These are phyloP conservation scores for Citrullus mucosospermus DNA, from an alignment of 306 rosid species.

Conservation along the genomic window DNA sequence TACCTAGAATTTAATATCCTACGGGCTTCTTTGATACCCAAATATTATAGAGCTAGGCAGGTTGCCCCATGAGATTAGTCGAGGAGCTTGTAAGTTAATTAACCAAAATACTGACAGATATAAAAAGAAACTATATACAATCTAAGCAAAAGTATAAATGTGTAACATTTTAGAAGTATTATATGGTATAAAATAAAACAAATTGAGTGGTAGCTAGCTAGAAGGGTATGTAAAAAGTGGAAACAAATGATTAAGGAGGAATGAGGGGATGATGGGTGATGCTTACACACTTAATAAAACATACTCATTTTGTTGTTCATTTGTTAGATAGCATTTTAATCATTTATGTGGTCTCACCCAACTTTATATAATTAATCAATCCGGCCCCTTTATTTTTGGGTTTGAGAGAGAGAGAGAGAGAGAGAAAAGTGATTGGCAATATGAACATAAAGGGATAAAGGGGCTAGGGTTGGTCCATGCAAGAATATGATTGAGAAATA, in stretches of 20 bases:
- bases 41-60: no score
- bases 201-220: not conserved
- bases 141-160: no score
- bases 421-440: constrained; percentile 21
- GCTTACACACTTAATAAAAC: constrained; percentile 5
- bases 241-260: constrained; percentile 1
- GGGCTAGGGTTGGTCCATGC: constrained; percentile 1
- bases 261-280: constrained; percentile 12
- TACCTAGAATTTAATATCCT: no score
- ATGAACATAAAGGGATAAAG: constrained; percentile 5
- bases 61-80: no score
- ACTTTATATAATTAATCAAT: constrained; percentile 15
- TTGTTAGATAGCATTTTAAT: constrained; percentile 23
- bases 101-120: no score
- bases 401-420: constrained; percentile 10
- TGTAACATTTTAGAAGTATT: no score
- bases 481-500: not conserved
- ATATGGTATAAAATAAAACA: not conserved
- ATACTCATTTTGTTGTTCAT: constrained; percentile 28
- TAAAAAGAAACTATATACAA: no score
- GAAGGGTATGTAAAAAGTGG: constrained; percentile 8
- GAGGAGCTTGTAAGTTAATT: no score
- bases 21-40: no score
- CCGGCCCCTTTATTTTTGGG: constrained; percentile 10
- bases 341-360: constrained; percentile 22